phyloP scores from a whole-genome alignment of 306 rosid genomes.

The Castanea crenata region DNA sequence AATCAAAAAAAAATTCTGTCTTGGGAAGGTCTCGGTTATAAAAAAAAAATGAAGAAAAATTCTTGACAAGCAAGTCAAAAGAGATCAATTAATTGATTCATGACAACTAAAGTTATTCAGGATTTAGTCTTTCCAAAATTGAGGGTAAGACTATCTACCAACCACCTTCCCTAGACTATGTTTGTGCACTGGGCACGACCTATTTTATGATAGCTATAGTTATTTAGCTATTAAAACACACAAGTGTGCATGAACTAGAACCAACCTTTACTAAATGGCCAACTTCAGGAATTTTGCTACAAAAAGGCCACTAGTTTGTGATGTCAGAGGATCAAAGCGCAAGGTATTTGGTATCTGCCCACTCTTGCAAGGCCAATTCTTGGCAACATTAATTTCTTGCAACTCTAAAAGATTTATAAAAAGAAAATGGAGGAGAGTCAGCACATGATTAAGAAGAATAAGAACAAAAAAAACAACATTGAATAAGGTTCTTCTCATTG shows the following conservation, averaged over 20 bases:
- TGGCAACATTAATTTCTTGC: slow-evolving; percentile 56
- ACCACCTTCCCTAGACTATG: too few relatives aligned
- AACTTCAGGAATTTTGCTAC: slow-evolving; percentile 65
- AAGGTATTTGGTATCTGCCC: slow-evolving; percentile 57
- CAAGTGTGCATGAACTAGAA: background rate
- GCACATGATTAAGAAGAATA: slow-evolving; percentile 4
- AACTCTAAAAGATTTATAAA: slow-evolving; percentile 36
- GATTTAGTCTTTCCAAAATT: too few relatives aligned
- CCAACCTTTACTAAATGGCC: slow-evolving; percentile 19
- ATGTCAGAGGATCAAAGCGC: slow-evolving; percentile 72
- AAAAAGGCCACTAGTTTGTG: slow-evolving; percentile 85
- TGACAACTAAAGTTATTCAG: too few relatives aligned
- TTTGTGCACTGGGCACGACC: too few relatives aligned
- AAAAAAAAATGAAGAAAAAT: too few relatives aligned
- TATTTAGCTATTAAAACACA: background rate
- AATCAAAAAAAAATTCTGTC: too few relatives aligned
- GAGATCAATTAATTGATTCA: background rate
- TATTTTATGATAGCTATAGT: background rate
- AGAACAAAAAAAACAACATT: background rate
- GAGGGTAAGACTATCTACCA: too few relatives aligned
- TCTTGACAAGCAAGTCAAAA: background rate
- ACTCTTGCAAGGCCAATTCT: slow-evolving; percentile 77
- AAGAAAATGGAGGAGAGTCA: background rate
- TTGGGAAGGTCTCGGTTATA: too few relatives aligned
- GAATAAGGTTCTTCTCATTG: background rate